Evolutionary conservation across 345 rosid species (phyloP), one percentile per base, ranked within the genome.

Genomic region (Eucalyptus viminalis): DNA sequence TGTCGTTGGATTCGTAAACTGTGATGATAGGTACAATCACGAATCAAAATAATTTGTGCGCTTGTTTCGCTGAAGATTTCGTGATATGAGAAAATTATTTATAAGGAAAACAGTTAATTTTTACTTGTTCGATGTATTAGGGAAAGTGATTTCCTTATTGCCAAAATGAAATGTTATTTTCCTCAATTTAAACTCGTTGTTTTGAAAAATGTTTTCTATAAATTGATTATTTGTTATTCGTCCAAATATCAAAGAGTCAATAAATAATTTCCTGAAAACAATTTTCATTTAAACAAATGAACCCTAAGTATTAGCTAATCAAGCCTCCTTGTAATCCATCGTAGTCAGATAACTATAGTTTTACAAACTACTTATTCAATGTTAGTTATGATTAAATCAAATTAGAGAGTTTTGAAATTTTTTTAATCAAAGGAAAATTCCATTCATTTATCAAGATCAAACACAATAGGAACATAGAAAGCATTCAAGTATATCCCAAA

Each of bases 51-150:
- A 60, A 60, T 27, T 11, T 6, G 3, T 0, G 0, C 1, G 2
- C 0, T 11, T 13, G 9, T 13, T 27, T 60, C 2, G 1, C 2
- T 3, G 1, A 62, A 62, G 3, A 27, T 3, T 60, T 25, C 7
- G 0, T 5, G 14, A 58, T 60, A 60, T 5, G 7, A 2, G 1
- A 3, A 60, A 31, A 69, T 3, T 5, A 17, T 16, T 69, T 69
- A 1, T 9, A 34, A 69, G 4, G 14, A 19, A 34, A 34, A 62
- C 0, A 2, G 4, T 62, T 27, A 60, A 34, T 17, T 69, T 69
- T 69, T 11, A 16, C 9, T 9, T 69, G 4, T 17, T 69, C 34
- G 80, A 17, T 69, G 3, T 69, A 11, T 8, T 9, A 19, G 22
- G 24, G 24, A 31, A 34, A 69, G 24, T 3, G 12, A 67, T 16